Conservation (phyloP, 1,284 basidiomycete species). For the Pseudomicrostroma phylloplanum region DNA sequence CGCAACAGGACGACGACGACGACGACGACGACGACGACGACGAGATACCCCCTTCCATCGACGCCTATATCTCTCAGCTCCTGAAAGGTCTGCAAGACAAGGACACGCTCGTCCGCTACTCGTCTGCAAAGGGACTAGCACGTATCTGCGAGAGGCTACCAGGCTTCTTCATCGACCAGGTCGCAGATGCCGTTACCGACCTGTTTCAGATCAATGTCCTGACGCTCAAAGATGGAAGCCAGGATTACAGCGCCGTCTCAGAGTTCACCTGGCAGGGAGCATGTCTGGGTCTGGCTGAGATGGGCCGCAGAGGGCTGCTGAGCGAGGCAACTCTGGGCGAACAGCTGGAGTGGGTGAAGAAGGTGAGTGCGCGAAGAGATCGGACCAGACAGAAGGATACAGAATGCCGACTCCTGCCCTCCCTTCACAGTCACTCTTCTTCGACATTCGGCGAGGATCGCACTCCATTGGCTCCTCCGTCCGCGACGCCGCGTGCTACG, state of each 20-base stretch:
- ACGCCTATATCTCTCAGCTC: constrained; percentile 67
- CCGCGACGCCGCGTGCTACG: constrained; percentile 88
- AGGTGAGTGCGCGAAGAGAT: constrained; percentile 8
- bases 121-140: constrained; percentile 85
- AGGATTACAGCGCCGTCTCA: constrained; percentile 59
- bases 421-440: constrained; percentile 67
- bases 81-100: constrained; percentile 74
- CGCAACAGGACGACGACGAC: not conserved
- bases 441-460: constrained; percentile 82
- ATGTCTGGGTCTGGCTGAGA: constrained; percentile 83
- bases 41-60: constrained; percentile 76
- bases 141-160: constrained; percentile 78
- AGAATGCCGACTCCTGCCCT: too few species aligned
- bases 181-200: constrained; percentile 70
- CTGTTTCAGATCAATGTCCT: constrained; percentile 62
- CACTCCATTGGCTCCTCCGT: constrained; percentile 91
- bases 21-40: constrained; percentile 51
- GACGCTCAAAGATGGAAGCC: constrained; percentile 59
- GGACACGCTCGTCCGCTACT: constrained; percentile 94
- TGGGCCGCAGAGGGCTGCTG: constrained; percentile 70
- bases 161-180: constrained; percentile 66
- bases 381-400: too few species aligned
- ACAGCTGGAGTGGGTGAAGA: constrained; percentile 26
- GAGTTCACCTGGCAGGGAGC: constrained; percentile 94
- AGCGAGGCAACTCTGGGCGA: constrained; percentile 23